Base-by-base conservation (phyloP, 495 filamentous ascomycete species). In the Penicillium pancosmium region DNA sequence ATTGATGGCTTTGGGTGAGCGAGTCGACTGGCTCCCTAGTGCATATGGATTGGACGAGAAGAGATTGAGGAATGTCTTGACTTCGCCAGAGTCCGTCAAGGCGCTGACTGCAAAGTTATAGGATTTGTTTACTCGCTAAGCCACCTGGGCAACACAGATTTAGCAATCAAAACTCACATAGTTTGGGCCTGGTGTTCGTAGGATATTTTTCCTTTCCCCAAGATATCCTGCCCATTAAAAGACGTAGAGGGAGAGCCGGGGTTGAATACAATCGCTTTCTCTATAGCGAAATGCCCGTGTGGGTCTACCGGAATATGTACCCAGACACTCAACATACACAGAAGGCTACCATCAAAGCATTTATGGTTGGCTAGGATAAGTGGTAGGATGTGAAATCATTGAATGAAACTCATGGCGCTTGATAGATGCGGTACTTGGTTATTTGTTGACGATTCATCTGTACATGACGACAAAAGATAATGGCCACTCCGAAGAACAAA, bases 1-100 rank as follows among this genome's bases (percentile, higher is more conserved):
- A 8, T 72, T 83, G 50, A 62, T 55, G 61, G 65, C 65, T 13
- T 54, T 67, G 13, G 57, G 55, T 1, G 41, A 65, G 16, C 16
- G 59, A 16, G 53, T 57, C 18, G 48, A 60, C 9, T 64, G 61
- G 62, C 60, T 73, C 25, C 67, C 69, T 3, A 51, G 56, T 3
- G 60, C 69, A 19, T 73, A 72, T 49, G 53, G 60, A 41, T 40
- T 72, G 1, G 49, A 61, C 10, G 67, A 70, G 10, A 38, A 54
- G 38, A 60, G 71, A 36, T 25, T 73, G 23, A 60, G 27, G 34
- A 54, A 57, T 10, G 50, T 44, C 19, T 56, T 72, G 16, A 67
- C 61, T 6, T 50, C 62, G 5, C 36, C 55, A 13, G 44, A 62
- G 21, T 54, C 65, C 1, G 19, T 66, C 27, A 57, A 60, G 34